Evolutionary conservation across 805 yeast species (phyloP).

Genomic region (Lachancea lanzarotensis): DNA sequence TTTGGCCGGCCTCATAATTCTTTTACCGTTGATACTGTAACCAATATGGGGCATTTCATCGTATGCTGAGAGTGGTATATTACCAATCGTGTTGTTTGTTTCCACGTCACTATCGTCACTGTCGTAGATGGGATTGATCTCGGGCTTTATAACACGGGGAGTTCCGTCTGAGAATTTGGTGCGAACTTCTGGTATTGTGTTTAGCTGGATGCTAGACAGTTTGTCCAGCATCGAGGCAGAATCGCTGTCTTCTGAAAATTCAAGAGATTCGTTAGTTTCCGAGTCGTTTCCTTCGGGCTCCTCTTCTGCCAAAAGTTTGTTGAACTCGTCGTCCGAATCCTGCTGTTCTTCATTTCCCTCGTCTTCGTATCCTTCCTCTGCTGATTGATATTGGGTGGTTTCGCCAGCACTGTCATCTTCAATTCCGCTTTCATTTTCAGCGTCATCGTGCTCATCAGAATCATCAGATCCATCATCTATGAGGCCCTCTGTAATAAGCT

Average conservation of each 20-base stretch:
- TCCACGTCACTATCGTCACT: conserved; percentile 84
- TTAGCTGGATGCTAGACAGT: conserved; percentile 47
- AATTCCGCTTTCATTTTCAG: conserved; percentile 14
- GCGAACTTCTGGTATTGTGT: conserved; percentile 41
- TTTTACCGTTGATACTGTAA: conserved; percentile 92
- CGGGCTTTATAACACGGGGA: conserved; percentile 74
- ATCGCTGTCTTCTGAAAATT: conserved; percentile 37
- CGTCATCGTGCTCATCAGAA: conserved; percentile 8
- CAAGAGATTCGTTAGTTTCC: conserved; percentile 32
- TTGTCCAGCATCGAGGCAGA: conserved; percentile 46
- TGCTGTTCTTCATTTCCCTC: conserved; percentile 17
- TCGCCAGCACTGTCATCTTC: conserved; percentile 13
- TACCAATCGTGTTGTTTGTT: conserved; percentile 86
- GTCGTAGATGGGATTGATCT: conserved; percentile 90
- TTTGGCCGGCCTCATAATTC: conserved; percentile 98
- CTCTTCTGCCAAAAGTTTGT: conserved; percentile 15
- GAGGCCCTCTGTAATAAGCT: conserved; percentile 17
- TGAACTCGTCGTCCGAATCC: conserved; percentile 12
- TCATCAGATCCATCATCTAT: conserved; percentile 23
- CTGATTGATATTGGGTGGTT: conserved; percentile 3
- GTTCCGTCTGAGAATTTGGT: conserved; percentile 71
- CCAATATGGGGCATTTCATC: conserved; percentile 98
- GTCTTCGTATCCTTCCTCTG: conserved; percentile 28
- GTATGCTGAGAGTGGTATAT: conserved; percentile 86
- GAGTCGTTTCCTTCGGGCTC: conserved; percentile 41